Evolutionary conservation across 441 rosid genomes (phyloP).

Genomic region (Caryocar brasiliense): DNA sequence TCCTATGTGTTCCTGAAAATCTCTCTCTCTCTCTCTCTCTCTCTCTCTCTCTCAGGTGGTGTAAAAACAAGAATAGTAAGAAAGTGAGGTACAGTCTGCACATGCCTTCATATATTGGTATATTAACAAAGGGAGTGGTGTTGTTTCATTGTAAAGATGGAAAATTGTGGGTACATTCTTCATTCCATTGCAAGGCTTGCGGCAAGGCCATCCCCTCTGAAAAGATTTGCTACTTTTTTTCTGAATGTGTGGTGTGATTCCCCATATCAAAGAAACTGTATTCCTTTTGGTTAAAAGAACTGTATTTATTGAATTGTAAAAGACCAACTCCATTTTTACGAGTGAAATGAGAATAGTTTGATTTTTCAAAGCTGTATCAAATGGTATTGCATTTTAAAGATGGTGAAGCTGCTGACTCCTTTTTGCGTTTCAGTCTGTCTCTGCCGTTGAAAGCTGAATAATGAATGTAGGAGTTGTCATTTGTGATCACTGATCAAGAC

Average conservation of each 20-base stretch:
- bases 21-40: background rate
- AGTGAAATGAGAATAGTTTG: slow-evolving; percentile 1
- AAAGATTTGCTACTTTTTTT: background rate
- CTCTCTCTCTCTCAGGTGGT: slow-evolving; percentile 46
- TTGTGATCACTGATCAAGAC: no score
- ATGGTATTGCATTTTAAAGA: background rate
- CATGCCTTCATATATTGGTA: slow-evolving; percentile 14
- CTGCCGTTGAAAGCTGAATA: background rate
- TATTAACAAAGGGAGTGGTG: slow-evolving; percentile 1
- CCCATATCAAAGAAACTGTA: no score
- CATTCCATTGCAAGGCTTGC: background rate
- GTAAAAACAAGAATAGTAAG: slow-evolving; percentile 56
- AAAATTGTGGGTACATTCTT: slow-evolving; percentile 11
- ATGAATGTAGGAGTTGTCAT: no score
- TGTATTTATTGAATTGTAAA: background rate
- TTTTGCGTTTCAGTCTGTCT: background rate
- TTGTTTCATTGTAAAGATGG: slow-evolving; percentile 16
- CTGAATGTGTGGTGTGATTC: no score
- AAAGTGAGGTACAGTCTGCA: slow-evolving; percentile 29
- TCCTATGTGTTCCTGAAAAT: slow-evolving; percentile 17
- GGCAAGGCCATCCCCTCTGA: slow-evolving; percentile 1
- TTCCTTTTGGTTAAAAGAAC: background rate
- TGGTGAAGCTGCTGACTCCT: background rate
- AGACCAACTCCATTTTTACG: background rate
- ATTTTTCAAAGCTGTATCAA: background rate